Evolutionary conservation across 768 basidiomycete species (phyloP).

Genomic region (Mycena vitilis): DNA sequence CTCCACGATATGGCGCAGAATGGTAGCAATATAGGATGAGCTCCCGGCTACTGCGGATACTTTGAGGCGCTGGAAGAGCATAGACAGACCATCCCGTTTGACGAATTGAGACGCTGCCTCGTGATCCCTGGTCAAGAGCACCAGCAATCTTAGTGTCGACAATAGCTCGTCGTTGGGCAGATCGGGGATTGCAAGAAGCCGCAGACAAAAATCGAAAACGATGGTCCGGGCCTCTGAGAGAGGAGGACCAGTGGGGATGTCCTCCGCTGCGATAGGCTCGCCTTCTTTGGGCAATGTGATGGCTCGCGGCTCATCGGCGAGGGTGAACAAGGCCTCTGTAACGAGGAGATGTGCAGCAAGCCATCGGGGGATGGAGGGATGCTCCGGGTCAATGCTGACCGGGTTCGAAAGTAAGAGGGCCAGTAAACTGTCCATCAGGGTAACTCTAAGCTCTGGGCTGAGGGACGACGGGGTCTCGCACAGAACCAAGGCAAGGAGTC

Average conservation of each 20-base stretch:
- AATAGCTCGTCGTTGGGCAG: constrained; percentile 86
- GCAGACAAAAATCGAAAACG: constrained; percentile 82
- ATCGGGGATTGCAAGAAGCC: constrained; percentile 71
- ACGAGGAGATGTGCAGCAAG: constrained; percentile 87
- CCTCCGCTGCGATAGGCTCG: constrained; percentile 65
- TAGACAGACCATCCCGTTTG: constrained; percentile 68
- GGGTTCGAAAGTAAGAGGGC: constrained; percentile 73
- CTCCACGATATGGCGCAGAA: constrained; percentile 94
- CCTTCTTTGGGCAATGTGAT: constrained; percentile 78
- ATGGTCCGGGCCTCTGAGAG: constrained; percentile 70
- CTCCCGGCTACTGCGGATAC: constrained; percentile 71
- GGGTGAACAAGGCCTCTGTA: constrained; percentile 83
- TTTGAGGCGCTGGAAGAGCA: constrained; percentile 77
- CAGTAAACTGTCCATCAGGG: constrained; percentile 75
- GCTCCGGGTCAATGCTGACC: constrained; percentile 61
- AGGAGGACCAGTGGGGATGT: constrained; percentile 68
- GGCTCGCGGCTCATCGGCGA: constrained; percentile 77
- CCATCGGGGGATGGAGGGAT: constrained; percentile 81
- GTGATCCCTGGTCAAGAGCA: constrained; percentile 84
- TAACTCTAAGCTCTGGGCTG: constrained; percentile 62
- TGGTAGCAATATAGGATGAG: constrained; percentile 86
- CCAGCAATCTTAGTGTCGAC: constrained; percentile 83
- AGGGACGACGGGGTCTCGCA: constrained; percentile 78
- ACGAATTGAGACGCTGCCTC: constrained; percentile 74
- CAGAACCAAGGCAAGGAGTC: constrained; percentile 86